Conservation (phyloP, 169 alveolate genomes). For the Eimeria tenella region DNA sequence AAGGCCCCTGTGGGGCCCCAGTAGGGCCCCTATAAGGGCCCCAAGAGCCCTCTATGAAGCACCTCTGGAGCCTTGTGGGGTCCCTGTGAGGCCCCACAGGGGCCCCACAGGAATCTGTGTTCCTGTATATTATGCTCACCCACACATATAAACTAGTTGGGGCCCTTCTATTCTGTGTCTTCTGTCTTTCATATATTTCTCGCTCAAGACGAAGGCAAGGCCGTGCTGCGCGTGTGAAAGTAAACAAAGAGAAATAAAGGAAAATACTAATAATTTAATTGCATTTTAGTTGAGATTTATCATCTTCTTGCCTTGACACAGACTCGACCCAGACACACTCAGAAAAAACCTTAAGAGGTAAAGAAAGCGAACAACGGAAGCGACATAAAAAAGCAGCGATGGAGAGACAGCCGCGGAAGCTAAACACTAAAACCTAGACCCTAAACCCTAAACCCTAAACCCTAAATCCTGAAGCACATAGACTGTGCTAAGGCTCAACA, state of each 20-base stretch:
- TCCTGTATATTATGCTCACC: constrained; percentile 66
- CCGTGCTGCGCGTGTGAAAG: constrained; percentile 71
- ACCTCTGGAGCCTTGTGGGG: no score
- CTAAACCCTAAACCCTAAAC: no score
- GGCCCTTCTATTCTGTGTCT: constrained; percentile 82
- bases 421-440: no score
- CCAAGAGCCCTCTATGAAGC: no score
- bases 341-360: background rate
- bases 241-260: background rate
- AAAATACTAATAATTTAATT: constrained; percentile 38
- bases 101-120: no score
- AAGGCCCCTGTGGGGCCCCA: no score
- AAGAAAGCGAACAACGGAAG: background rate
- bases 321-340: background rate
- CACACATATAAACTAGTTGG: constrained; percentile 83
- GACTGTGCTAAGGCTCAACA: no score
- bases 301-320: no score
- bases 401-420: no score
- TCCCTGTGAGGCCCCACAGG: no score
- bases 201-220: constrained; percentile 83
- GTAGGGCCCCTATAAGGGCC: no score
- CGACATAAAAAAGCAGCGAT: background rate
- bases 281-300: background rate
- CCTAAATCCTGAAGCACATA: no score
- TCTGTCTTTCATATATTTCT: constrained; percentile 80